Conservation (phyloP, 2,329 filamentous ascomycete genomes). For the Periconia macrospinosa region DNA sequence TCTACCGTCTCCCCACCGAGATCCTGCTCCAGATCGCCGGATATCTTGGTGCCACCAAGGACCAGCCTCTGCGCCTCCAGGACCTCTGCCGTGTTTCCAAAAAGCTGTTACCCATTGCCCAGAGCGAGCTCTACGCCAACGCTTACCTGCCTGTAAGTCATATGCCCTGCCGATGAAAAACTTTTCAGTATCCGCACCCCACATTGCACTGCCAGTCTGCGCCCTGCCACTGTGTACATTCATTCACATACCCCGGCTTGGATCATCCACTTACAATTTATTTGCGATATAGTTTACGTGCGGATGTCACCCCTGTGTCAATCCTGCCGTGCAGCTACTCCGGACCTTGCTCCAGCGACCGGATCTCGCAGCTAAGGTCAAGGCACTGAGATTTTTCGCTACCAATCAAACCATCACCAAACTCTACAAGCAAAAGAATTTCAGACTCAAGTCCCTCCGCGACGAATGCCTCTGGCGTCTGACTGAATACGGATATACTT, state of each 20-base stretch:
- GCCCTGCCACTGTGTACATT: too few relatives aligned
- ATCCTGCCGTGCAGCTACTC: conserved; percentile 18
- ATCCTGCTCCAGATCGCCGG: conserved; percentile 19
- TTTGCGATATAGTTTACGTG: conserved; percentile 4
- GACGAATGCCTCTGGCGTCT: conserved; percentile 11
- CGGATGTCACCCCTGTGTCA: conserved; percentile 19
- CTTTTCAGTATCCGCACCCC: too few relatives aligned
- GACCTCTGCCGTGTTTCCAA: conserved; percentile 18
- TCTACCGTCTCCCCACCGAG: conserved; percentile 22
- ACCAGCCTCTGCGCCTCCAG: conserved; percentile 11
- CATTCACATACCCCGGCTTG: too few relatives aligned
- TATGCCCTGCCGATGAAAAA: too few relatives aligned
- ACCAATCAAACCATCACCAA: conserved; percentile 17
- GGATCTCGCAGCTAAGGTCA: conserved; percentile 22
- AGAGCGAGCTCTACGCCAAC: conserved; percentile 18
- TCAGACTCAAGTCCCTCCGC: conserved; percentile 15
- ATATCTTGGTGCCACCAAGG: conserved; percentile 1
- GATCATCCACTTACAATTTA: too few relatives aligned
- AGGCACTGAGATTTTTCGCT: conserved; percentile 16
- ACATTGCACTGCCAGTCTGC: too few relatives aligned
- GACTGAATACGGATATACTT: conserved; percentile 12
- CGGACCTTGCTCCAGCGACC: conserved; percentile 25
- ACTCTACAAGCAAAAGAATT: conserved; percentile 14
- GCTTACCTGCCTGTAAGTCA: conserved; percentile 12
- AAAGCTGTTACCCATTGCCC: conserved; percentile 18